A percentile compares a stretch with the other conserved stretches of the same genome.
These are phyloP conservation scores for Alternaria sp. DNA, from an alignment of 2,329 filamentous ascomycete genomes.

Conservation along the genomic window DNA sequence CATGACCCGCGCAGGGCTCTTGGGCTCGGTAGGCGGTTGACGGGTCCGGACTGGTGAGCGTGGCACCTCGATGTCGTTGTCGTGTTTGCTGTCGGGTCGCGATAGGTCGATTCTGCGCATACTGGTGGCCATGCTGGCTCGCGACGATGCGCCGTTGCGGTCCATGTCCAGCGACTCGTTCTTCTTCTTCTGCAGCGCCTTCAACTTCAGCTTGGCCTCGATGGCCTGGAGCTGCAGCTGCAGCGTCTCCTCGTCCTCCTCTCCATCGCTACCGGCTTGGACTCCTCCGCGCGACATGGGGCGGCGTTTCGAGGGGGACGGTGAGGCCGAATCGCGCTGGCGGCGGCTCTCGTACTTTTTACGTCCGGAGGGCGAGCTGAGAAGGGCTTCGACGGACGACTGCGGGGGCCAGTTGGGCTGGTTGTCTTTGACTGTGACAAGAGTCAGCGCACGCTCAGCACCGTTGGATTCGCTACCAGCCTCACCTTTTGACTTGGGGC, in stretches of 20 bases:
- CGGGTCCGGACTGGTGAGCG: constrained; percentile 70
- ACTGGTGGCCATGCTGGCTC: constrained; percentile 37
- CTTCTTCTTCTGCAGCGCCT: constrained; percentile 74
- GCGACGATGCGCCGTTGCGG: constrained; percentile 34
- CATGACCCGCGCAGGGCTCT: constrained; percentile 80
- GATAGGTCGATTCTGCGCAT: constrained; percentile 35
- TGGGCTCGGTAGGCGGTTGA: constrained; percentile 63
- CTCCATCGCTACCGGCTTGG: constrained; percentile 20
- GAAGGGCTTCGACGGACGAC: constrained; percentile 69
- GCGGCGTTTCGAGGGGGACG: constrained; percentile 66
- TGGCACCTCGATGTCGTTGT: constrained; percentile 73
- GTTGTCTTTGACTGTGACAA: constrained; percentile 46
- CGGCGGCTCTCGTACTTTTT: constrained; percentile 73
- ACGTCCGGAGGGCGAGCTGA: constrained; percentile 80
- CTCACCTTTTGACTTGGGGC: constrained; percentile 55
- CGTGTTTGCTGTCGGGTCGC: constrained; percentile 32
- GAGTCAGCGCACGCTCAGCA: constrained; percentile 25
- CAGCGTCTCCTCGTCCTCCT: constrained; percentile 85
- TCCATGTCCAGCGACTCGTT: constrained; percentile 33
- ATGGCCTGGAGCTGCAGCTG: constrained; percentile 88
- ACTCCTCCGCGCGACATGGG: constrained; percentile 32
- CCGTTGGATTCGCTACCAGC: not conserved
- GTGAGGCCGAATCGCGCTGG: constrained; percentile 64
- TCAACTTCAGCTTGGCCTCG: constrained; percentile 85
- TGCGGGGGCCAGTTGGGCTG: constrained; percentile 67